Conservation (phyloP, 768 basidiomycete genomes). For the Suillus bovinus region DNA sequence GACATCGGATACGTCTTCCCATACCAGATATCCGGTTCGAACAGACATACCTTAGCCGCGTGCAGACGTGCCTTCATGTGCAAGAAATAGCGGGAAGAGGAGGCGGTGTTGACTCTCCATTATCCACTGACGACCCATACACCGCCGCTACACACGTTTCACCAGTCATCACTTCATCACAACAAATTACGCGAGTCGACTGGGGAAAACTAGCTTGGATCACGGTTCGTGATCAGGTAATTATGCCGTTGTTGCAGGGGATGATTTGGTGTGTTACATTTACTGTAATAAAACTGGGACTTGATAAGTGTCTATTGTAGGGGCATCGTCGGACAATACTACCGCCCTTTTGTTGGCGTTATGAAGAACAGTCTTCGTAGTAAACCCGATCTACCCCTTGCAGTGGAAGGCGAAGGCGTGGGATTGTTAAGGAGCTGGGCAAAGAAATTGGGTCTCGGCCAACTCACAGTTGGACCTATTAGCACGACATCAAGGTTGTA, state of each 20-base stretch:
- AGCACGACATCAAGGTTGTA: constrained; percentile 6
- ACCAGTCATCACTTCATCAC: constrained; percentile 30
- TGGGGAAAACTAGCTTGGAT: constrained; percentile 65
- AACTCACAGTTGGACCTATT: constrained; percentile 27
- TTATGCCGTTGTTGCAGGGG: constrained; percentile 69
- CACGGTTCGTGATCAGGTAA: constrained; percentile 66
- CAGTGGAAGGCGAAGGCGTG: constrained; percentile 32
- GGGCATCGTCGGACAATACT: constrained; percentile 34
- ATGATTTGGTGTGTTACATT: constrained; percentile 53
- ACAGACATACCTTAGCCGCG: constrained; percentile 63
- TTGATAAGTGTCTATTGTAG: constrained; percentile 18
- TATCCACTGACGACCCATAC: constrained; percentile 19
- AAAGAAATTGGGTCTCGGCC: constrained; percentile 30
- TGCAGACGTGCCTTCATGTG: constrained; percentile 52
- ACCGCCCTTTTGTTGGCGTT: constrained; percentile 28
- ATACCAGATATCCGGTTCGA: constrained; percentile 82
- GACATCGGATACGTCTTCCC: constrained; percentile 44
- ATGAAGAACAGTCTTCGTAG: constrained; percentile 21
- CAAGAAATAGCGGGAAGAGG: constrained; percentile 22
- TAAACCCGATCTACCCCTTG: constrained; percentile 12
- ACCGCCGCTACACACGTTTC: constrained; percentile 27
- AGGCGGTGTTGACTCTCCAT: constrained; percentile 22
- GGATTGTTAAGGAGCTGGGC: constrained; percentile 31
- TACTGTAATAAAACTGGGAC: not conserved
- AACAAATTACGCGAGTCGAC: constrained; percentile 44